These are phyloP conservation scores for Penicillium glabrum DNA, from an alignment of 2,329 filamentous ascomycete genomes.

Conservation along the genomic window DNA sequence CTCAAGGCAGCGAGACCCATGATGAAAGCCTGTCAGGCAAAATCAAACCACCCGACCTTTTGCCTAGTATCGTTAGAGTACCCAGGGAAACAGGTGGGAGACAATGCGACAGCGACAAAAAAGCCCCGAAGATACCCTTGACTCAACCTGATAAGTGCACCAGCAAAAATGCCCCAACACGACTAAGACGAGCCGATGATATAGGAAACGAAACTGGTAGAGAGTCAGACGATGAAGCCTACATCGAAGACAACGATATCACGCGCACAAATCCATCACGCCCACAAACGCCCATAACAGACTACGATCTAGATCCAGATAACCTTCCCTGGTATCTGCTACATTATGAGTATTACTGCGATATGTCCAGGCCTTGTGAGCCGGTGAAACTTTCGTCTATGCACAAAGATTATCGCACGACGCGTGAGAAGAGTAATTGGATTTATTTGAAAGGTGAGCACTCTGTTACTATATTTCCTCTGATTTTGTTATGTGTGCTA, in stretches of 20 bases:
- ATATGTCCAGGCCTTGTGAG: conserved; percentile 11
- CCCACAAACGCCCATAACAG: neutral
- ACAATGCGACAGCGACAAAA: neutral
- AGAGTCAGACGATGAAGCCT: neutral
- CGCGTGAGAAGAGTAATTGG: neutral
- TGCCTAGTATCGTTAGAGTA: neutral
- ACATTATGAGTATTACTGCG: conserved; percentile 5
- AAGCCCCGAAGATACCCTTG: neutral
- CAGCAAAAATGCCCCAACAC: neutral
- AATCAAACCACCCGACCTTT: neutral
- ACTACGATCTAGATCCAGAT: neutral
- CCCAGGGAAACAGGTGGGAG: neutral
- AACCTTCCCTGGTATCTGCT: neutral
- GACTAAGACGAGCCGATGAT: neutral
- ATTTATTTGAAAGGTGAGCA: neutral
- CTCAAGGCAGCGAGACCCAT: neutral
- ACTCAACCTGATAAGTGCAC: neutral
- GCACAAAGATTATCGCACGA: conserved; percentile 13
- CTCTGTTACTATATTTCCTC: no score
- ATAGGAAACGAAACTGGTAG: neutral
- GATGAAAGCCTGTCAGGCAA: neutral
- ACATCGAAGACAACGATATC: neutral
- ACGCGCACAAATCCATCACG: neutral
- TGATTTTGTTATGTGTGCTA: neutral
- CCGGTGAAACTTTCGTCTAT: conserved; percentile 8